These are phyloP conservation scores for Salicornia ramosissima DNA, from an alignment of 148 eudicot species.

Conservation along the genomic window DNA sequence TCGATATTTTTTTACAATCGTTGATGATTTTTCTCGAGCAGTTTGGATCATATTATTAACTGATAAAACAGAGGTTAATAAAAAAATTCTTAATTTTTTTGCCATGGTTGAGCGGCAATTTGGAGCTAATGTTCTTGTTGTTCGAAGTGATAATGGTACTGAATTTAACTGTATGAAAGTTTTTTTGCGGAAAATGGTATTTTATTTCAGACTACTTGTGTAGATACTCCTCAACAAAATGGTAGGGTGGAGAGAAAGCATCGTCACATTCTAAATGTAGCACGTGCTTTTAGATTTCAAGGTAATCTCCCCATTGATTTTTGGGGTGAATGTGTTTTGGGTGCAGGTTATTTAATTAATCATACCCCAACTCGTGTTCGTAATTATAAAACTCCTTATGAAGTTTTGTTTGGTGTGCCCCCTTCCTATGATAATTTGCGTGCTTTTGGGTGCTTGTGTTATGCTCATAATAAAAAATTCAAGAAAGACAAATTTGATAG, in stretches of 20 bases:
- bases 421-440: background rate
- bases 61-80: background rate
- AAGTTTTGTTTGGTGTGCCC: background rate
- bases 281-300: constrained; percentile 5
- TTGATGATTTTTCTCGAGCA: constrained; percentile 6
- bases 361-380: background rate
- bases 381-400: background rate
- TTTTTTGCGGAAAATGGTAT: background rate
- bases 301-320: background rate
- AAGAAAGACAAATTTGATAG: background rate
- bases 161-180: background rate
- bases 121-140: background rate
- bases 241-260: constrained; percentile 11
- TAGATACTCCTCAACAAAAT: background rate
- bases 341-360: background rate
- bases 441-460: background rate
- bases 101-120: constrained; percentile 3
- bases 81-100: background rate
- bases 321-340: constrained; percentile 16
- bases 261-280: background rate
- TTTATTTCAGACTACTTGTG: background rate
- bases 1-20: background rate
- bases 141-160: constrained; percentile 11
- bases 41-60: background rate
- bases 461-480: background rate